Base-by-base conservation (phyloP, 106 monocot genomes). In the Dioscorea zingiberensis region DNA sequence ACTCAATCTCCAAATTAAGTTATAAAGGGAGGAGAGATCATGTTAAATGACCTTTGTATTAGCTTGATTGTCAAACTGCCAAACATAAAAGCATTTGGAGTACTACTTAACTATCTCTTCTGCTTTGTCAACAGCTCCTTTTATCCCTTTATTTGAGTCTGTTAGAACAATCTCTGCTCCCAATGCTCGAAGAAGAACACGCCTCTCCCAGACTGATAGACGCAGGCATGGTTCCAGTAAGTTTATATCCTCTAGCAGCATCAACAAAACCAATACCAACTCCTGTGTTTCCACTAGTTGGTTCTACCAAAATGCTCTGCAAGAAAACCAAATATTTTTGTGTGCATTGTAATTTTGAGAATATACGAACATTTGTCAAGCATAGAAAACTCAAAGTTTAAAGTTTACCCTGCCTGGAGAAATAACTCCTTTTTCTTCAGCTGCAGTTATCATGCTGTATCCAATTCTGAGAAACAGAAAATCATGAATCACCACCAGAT, bases 161-260 rank as follows among this genome's bases (percentile, higher is more conserved):
- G 92, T 92, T 68, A 98, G 74, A 65, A 98, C 80, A 70, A 98
- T 84, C 18, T 92, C 92, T 69, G 97, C 88, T 69, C 91, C 97
- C 73, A 86, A 77, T 57, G 97, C 62, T 65, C 85, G 83, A 58
- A 89, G 83, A 63, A 94, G 79, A 32, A 94, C 60, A 18, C 86
- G 76, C 64, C 89, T 81, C 83, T 94, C 94, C n/a, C 13, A 90
- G 45, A 77, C 86, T 86, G 66, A 94, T 84, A 23, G 89, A 94
- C 66, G 89, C 81, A 66, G 86, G 94, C 89, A 94, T 89, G 23
- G 94, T 89, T 5, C 75, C 79, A 69, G 86, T 86, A 69, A 94
- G 79, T 54, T 82, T 84, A 77, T 94, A 94, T 58, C 94, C 93
- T 77, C 73, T 89, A 7, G 81, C 89, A 55, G 94, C 94, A 74